Evolutionary conservation across 176 grass and related monocot species (phyloP), one percentile per base, ranked within the genome.

Genomic region (Puya raimondii): DNA sequence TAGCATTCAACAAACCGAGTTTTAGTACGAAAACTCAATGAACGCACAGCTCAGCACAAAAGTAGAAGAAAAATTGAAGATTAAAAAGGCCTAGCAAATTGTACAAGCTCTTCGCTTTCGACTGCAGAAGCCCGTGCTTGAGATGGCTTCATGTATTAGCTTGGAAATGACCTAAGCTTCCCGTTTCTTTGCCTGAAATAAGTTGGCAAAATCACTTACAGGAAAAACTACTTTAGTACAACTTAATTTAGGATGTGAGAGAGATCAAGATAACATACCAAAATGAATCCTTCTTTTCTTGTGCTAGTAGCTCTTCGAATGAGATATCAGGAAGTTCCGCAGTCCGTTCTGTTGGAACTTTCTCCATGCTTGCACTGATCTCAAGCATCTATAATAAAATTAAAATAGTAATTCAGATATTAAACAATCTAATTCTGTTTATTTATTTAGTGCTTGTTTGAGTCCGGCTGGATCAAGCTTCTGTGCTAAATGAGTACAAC

Each of bases 241-340:
- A 47, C 65, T 10, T 9, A 61, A 61, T 16, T 18, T 61, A 15
- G 16, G 56, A 61, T 22, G 17, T 2, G 10, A 56, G 14, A 56
- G 13, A 42, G 33, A 42, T 42, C 33, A 42, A 42, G 6, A 42
- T 42, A 78, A 69, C 75, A 69, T 72, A 85, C 83, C 94, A 97
- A 74, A 97, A 92, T 9, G 80, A 81, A 56, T 97, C 94, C 72
- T 90, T 77, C 80, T 97, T 93, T 91, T 97, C 89, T 76, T 80
- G 78, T 33, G 89, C 94, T 67, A 97, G 82, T 67, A 97, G 51
- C 54, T 97, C 94, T 74, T 97, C 94, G 3, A 97, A 97, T 52
- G 94, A 80, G 53, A 92, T 97, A 16, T 93, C 89, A 4, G 75
- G 78, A 50, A 71, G 51, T 69, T 85, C 89, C 0, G 11, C 66